These are phyloP conservation scores for Cyclocybe cylindracea DNA, from an alignment of 768 basidiomycete species.

Conservation along the genomic window DNA sequence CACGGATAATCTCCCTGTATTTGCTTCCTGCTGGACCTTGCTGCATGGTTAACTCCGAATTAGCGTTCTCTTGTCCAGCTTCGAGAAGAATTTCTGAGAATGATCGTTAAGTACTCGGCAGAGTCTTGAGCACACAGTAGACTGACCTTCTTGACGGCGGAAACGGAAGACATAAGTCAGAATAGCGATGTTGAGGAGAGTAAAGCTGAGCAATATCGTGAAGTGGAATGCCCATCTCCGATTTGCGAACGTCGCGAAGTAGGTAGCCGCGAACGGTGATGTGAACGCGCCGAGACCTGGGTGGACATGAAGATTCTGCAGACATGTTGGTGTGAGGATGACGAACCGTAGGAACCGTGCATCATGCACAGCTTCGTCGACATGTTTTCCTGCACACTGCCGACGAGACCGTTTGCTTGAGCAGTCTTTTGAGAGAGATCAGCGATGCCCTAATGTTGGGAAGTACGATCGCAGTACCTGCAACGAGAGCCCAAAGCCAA, in stretches of 20 bases:
- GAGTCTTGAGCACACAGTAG: background rate
- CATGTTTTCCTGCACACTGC: slow-evolving; percentile 53
- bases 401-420: slow-evolving; percentile 71
- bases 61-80: slow-evolving; percentile 45
- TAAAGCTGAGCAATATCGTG: slow-evolving; percentile 62
- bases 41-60: slow-evolving; percentile 30
- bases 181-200: slow-evolving; percentile 50
- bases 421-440: slow-evolving; percentile 46
- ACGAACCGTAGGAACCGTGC: slow-evolving; percentile 62
- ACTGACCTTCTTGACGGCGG: slow-evolving; percentile 65
- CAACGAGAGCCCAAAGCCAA: slow-evolving; percentile 43
- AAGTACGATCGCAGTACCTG: slow-evolving; percentile 33
- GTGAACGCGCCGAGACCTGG: slow-evolving; percentile 64
- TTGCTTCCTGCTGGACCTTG: slow-evolving; percentile 32
- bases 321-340: background rate
- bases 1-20: slow-evolving; percentile 48
- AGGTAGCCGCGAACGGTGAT: slow-evolving; percentile 76
- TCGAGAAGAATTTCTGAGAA: slow-evolving; percentile 50
- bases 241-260: slow-evolving; percentile 56
- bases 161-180: slow-evolving; percentile 62
- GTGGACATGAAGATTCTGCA: background rate
- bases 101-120: background rate
- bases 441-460: background rate
- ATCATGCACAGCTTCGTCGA: slow-evolving; percentile 68
- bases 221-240: slow-evolving; percentile 77